Conservation (phyloP, 1,284 basidiomycete genomes). For the Ganoderma leucocontextum region DNA sequence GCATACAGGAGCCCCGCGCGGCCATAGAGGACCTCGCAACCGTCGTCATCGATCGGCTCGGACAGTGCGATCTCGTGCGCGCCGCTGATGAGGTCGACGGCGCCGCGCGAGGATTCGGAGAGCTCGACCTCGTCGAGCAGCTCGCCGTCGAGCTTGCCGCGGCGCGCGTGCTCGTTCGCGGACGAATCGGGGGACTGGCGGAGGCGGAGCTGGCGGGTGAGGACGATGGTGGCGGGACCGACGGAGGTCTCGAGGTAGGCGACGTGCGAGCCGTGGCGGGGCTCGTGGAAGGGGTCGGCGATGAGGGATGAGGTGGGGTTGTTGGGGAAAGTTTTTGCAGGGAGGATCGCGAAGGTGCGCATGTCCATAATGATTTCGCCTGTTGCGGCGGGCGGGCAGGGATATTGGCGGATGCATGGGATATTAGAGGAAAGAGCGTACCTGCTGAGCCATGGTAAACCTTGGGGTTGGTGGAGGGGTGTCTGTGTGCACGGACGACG, state of each 20-base stretch:
- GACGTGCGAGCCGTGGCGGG: slow-evolving; percentile 32
- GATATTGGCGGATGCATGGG: neutral
- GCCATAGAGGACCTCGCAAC: slow-evolving; percentile 64
- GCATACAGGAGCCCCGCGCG: slow-evolving; percentile 63
- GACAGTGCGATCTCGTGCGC: slow-evolving; percentile 36
- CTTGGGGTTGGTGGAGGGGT: slow-evolving; percentile 33
- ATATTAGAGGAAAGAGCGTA: slow-evolving; percentile 15
- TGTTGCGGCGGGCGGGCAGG: slow-evolving; percentile 11
- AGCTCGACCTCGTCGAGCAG: slow-evolving; percentile 30
- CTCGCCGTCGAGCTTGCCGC: slow-evolving; percentile 26
- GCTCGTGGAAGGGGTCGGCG: slow-evolving; percentile 31
- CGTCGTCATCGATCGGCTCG: slow-evolving; percentile 44
- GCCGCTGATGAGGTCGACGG: slow-evolving; percentile 32
- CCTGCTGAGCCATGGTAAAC: slow-evolving; percentile 40
- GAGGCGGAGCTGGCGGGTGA: slow-evolving; percentile 38
- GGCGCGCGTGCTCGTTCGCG: slow-evolving; percentile 22
- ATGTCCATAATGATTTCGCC: slow-evolving; percentile 41
- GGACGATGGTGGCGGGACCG: slow-evolving; percentile 43
- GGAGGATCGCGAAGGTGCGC: slow-evolving; percentile 32
- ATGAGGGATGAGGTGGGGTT: slow-evolving; percentile 27
- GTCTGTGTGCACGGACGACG: slow-evolving; percentile 36
- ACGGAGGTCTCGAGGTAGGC: slow-evolving; percentile 46
- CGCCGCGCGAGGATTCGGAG: slow-evolving; percentile 32
- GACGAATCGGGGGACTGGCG: slow-evolving; percentile 26
- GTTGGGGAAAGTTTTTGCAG: slow-evolving; percentile 28